Conservation (phyloP, 257 asterid genomes). For the Nicotiana undulata region DNA sequence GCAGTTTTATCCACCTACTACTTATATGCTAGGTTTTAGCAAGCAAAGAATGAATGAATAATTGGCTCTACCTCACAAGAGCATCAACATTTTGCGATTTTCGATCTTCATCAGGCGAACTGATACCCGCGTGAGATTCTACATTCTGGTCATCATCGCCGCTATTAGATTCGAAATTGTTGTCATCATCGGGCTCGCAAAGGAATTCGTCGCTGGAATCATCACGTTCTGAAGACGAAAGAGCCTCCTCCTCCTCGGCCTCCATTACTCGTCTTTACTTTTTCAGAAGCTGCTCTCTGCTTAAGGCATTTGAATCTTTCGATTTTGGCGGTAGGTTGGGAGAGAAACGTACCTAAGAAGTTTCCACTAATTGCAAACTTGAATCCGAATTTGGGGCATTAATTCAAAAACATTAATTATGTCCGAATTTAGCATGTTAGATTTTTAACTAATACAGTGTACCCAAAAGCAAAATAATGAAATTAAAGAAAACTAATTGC, state of each 20-base stretch:
- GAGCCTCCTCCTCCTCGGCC: constrained; percentile 37
- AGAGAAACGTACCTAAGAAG: neutral
- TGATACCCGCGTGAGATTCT: constrained; percentile 21
- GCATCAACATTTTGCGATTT: constrained; percentile 67
- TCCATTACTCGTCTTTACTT: constrained; percentile 30
- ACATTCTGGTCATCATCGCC: constrained; percentile 28
- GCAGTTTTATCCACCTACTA: neutral
- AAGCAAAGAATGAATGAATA: neutral
- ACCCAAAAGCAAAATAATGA: too few species aligned
- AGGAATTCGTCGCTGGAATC: constrained; percentile 33
- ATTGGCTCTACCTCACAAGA: constrained; percentile 48
- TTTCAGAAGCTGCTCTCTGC: neutral
- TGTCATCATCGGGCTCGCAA: constrained; percentile 18
- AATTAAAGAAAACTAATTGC: too few species aligned
- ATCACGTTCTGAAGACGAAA: constrained; percentile 33
- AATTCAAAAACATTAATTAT: too few species aligned
- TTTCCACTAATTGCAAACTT: neutral
- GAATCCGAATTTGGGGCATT: too few species aligned
- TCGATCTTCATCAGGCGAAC: constrained; percentile 31
- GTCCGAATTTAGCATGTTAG: too few species aligned
- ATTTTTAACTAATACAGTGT: too few species aligned
- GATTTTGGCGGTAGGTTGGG: constrained; percentile 6
- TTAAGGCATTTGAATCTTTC: neutral
- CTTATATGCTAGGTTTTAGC: neutral
- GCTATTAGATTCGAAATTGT: constrained; percentile 29